Base-by-base conservation (phyloP, 352 stramenopile species). In the Globisporangium alternatum region DNA sequence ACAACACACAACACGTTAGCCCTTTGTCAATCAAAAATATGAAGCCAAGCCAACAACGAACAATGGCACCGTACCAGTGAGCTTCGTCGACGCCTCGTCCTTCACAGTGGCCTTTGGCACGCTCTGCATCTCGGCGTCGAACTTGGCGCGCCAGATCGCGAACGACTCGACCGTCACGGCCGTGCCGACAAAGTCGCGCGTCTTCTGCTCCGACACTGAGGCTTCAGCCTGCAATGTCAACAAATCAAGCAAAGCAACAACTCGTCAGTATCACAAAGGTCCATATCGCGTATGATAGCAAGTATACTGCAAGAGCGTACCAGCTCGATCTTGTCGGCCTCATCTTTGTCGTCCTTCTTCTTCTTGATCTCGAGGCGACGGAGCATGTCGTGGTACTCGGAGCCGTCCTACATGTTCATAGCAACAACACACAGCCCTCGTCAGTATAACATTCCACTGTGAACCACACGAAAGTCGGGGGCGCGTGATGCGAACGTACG, bases 371-470 rank as follows among this genome's bases (percentile, higher is more conserved):
- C 82, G 64, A 93, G 79, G 30, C 87, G 87, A 63, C 84, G 85
- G 60, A 96, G 72, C 87, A 96, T 96, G 65, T 96, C 83, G 49
- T 96, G 85, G 67, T 96, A 91, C 69, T 96, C 87, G 28, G 86
- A 95, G 30, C 86, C 87, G 65, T 93, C 87, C 85, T 93, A 53
- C 43, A 48, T 45, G 19, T 45, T 45, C 39, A 45, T 15, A 28
- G 54, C 62, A 52, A 45, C 35, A 65, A 37, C 52, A 66, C 30
- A 61, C 1, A 30, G 9, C 2, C 30, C 9, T 4, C n/a, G n/a
- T 33, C 10, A 55, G 35, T 54, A 35, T 69, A 48, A 35, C 13
- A 17, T 51, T 43, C 19, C 7, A 15, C 33, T 49, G n/a, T 37
- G 8, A 33, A 28, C 3, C 8, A 7, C 19, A 21, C 2, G 4